phyloP scores from a whole-genome alignment of 75 land plant species.

The Selaginella moellendorffii region DNA sequence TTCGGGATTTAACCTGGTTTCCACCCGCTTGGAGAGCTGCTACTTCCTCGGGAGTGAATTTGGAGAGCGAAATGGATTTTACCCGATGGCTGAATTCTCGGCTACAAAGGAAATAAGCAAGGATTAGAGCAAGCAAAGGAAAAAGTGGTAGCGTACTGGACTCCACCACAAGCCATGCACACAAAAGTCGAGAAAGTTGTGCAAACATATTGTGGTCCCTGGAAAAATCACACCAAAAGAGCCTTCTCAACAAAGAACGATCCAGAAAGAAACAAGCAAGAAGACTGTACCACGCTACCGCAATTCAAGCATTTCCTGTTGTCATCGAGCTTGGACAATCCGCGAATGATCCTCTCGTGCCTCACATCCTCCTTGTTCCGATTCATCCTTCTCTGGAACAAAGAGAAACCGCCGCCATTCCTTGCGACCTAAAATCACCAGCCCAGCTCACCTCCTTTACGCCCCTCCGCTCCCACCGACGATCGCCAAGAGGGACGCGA shows the following conservation, averaged over 20 bases:
- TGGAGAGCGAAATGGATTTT: conserved; percentile 89
- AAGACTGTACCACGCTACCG: conserved; percentile 47
- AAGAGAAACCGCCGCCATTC: too few species aligned
- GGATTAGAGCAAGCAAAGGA: not conserved
- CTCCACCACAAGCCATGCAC: conserved; percentile 87
- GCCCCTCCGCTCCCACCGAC: too few species aligned
- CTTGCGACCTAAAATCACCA: too few species aligned
- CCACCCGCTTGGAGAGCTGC: conserved; percentile 68
- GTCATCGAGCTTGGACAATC: conserved; percentile 40
- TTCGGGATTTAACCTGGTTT: conserved; percentile 45
- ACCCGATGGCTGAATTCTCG: conserved; percentile 97
- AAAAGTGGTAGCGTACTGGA: conserved; percentile 58
- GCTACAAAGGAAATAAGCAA: conserved; percentile 24
- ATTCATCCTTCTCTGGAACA: not conserved
- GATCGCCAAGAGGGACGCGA: too few species aligned
- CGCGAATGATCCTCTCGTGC: conserved; percentile 63
- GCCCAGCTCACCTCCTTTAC: too few species aligned
- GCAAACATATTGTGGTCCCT: conserved; percentile 98
- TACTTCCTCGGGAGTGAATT: conserved; percentile 85
- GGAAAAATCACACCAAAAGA: conserved; percentile 3
- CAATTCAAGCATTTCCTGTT: conserved; percentile 79
- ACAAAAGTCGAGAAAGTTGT: conserved; percentile 88
- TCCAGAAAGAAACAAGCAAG: not conserved
- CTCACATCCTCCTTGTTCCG: conserved; percentile 61
- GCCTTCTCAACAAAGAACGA: not conserved